phyloP scores from a whole-genome alignment of 2,329 filamentous ascomycete genomes.

The Aschersonia sp. region DNA sequence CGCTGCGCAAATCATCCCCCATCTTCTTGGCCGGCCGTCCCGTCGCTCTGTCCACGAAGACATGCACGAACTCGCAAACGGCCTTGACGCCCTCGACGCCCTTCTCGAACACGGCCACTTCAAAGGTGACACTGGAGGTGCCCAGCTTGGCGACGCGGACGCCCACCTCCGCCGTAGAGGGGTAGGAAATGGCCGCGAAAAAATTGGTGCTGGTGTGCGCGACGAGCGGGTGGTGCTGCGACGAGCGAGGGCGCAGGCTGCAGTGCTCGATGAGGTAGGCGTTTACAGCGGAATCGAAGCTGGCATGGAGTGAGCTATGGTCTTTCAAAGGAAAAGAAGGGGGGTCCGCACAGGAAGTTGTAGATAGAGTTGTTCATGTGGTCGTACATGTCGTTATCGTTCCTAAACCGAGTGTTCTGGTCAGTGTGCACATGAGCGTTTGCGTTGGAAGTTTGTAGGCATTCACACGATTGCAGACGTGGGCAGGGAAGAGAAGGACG shows the following conservation, averaged over 20 bases:
- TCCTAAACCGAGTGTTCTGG: slow-evolving; percentile 34
- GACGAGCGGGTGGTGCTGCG: slow-evolving; percentile 65
- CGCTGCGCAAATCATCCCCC: slow-evolving; percentile 39
- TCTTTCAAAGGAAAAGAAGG: slow-evolving; percentile 1
- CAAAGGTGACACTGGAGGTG: slow-evolving; percentile 77
- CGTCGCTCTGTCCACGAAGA: slow-evolving; percentile 67
- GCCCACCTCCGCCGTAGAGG: slow-evolving; percentile 66
- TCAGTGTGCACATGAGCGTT: too few species aligned
- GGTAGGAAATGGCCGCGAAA: slow-evolving; percentile 69
- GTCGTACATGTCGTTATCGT: slow-evolving; percentile 88
- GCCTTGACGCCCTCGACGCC: slow-evolving; percentile 63
- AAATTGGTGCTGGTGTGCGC: slow-evolving; percentile 80
- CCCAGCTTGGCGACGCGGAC: slow-evolving; percentile 74
- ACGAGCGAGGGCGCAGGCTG: slow-evolving; percentile 54
- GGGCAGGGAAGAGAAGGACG: background rate
- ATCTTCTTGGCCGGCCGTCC: slow-evolving; percentile 59
- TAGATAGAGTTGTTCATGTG: slow-evolving; percentile 90
- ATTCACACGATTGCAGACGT: background rate
- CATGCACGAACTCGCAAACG: slow-evolving; percentile 75
- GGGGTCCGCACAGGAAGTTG: slow-evolving; percentile 48
- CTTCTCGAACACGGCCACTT: slow-evolving; percentile 72
- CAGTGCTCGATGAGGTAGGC: slow-evolving; percentile 73
- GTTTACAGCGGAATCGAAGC: slow-evolving; percentile 84
- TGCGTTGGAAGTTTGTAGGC: too few species aligned
- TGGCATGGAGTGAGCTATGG: slow-evolving; percentile 12